Evolutionary conservation across 139 green algal genomes (phyloP).

Genomic region (Tetradesmus lagerheimii): DNA sequence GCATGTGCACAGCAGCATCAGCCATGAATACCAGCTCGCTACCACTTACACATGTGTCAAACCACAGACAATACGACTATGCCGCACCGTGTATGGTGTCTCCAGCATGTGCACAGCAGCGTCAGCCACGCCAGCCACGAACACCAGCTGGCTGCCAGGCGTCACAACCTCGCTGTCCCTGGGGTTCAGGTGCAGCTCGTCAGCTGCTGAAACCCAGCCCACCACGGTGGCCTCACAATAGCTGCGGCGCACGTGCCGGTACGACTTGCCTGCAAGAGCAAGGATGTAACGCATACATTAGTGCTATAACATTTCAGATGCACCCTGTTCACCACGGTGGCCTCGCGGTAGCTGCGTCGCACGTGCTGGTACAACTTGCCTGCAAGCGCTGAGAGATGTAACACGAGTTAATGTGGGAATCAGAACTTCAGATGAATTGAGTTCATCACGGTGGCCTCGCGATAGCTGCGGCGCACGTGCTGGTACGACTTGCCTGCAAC

Average conservation of each 20-base stretch:
- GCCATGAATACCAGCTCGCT: too few species aligned
- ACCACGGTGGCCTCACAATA: conserved; percentile 43
- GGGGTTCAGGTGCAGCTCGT: conserved; percentile 49
- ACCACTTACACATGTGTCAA: too few species aligned
- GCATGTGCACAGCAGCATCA: too few species aligned
- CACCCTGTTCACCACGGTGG: conserved; percentile 46
- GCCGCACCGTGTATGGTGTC: too few species aligned
- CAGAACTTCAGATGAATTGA: conserved; percentile 29
- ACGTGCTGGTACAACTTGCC: conserved; percentile 43
- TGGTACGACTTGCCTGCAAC: conserved; percentile 45
- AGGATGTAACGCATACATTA: too few species aligned
- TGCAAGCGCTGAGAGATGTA: background rate
- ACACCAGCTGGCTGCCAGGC: conserved; percentile 38
- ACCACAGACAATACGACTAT: too few species aligned
- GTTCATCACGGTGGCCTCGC: conserved; percentile 36
- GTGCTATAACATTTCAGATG: too few species aligned
- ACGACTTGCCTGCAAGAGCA: conserved; percentile 35
- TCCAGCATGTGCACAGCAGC: conserved; percentile 5
- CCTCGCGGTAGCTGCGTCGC: conserved; percentile 33
- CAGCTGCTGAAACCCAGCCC: conserved; percentile 32
- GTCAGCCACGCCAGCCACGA: conserved; percentile 37
- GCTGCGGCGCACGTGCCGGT: conserved; percentile 35
- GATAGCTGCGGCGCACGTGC: conserved; percentile 42
- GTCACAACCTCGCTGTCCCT: conserved; percentile 25
- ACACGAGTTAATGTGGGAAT: too few species aligned